Conservation (phyloP, 768 basidiomycete species). For the Suillus bovinus region DNA sequence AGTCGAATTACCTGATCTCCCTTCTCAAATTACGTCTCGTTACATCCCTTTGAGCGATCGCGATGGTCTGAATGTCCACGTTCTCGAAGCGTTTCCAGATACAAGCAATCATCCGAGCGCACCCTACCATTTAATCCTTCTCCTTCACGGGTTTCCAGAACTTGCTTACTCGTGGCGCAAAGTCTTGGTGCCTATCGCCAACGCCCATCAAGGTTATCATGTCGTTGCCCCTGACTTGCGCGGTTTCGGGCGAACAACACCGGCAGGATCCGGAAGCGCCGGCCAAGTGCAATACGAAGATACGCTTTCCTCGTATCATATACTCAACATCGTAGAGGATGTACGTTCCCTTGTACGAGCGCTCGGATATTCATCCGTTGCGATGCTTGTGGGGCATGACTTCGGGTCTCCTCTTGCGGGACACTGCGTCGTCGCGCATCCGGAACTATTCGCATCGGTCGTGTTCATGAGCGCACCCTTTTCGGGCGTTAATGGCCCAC, state of each 20-base stretch:
- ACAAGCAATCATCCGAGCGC: constrained; percentile 13
- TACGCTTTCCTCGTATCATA: constrained; percentile 49
- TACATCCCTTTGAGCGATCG: constrained; percentile 46
- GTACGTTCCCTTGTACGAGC: constrained; percentile 50
- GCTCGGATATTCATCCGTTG: constrained; percentile 47
- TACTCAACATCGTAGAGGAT: constrained; percentile 53
- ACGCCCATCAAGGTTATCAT: constrained; percentile 45
- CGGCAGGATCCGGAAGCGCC: constrained; percentile 9
- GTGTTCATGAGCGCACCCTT: constrained; percentile 65
- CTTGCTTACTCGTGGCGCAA: constrained; percentile 68
- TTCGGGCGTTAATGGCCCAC: constrained; percentile 39
- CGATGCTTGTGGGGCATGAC: constrained; percentile 62
- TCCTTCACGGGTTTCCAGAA: constrained; percentile 70
- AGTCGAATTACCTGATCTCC: constrained; percentile 17
- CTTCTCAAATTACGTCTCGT: constrained; percentile 39
- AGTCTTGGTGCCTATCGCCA: constrained; percentile 49
- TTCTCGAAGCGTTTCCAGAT: constrained; percentile 47
- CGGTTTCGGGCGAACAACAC: constrained; percentile 47
- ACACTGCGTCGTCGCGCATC: constrained; percentile 52
- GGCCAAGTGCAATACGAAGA: constrained; percentile 43
- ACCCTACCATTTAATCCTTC: constrained; percentile 48
- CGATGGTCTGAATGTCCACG: constrained; percentile 40
- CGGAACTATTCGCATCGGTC: constrained; percentile 55
- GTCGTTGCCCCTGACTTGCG: constrained; percentile 66
- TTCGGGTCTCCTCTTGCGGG: constrained; percentile 57